Conservation (phyloP, 176 grass and related monocot species). For the Calamus simplicifolius region DNA sequence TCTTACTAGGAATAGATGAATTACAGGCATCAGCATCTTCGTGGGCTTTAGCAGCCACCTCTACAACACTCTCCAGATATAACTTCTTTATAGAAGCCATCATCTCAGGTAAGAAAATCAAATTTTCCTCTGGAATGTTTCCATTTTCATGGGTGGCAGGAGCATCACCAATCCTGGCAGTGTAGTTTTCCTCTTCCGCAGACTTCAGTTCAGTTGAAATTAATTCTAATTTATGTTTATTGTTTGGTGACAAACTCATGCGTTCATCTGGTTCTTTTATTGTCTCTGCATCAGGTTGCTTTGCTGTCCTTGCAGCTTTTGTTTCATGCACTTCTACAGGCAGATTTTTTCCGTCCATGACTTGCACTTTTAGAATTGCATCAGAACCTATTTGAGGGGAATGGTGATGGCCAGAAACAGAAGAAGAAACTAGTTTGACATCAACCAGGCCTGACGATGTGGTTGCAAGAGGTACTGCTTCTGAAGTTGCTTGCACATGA, state of each 20-base stretch:
- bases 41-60: conserved; percentile 20
- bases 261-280: background rate
- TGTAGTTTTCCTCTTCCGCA: conserved; percentile 23
- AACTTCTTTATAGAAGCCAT: conserved; percentile 61
- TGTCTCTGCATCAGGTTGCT: background rate
- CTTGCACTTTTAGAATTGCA: conserved; percentile 15
- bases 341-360: conserved; percentile 16
- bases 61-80: conserved; percentile 44
- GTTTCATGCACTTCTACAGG: conserved; percentile 22
- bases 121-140: conserved; percentile 28
- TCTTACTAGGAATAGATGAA: conserved; percentile 24
- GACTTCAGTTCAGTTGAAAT: conserved; percentile 23
- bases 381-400: conserved; percentile 24
- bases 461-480: conserved; percentile 25
- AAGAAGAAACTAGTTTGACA: conserved; percentile 27
- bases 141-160: conserved; percentile 27
- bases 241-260: background rate
- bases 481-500: conserved; percentile 27
- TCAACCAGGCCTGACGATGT: conserved; percentile 12
- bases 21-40: conserved; percentile 19
- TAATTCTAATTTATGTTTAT: conserved; percentile 2
- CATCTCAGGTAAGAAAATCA: conserved; percentile 56
- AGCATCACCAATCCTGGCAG: conserved; percentile 12
- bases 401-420: conserved; percentile 17
- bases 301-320: conserved; percentile 8